Evolutionary conservation across 148 eudicot species (phyloP).

Genomic region (Rhododendron mucronatum): DNA sequence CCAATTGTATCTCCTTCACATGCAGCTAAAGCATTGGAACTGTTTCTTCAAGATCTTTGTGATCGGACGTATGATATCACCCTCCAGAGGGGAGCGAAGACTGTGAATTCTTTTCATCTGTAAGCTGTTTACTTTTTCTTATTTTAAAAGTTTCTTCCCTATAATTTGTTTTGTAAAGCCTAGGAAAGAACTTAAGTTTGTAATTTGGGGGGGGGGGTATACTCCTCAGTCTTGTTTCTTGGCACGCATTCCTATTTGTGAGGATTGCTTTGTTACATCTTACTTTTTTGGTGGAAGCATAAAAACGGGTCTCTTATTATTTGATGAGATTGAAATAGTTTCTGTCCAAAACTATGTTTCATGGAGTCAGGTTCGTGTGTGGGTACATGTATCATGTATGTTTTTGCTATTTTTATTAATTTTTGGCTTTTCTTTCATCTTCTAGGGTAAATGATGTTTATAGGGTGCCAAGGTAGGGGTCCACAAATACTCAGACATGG

Average conservation of each 20-base stretch:
- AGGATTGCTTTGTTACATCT: neutral
- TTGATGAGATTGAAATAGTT: neutral
- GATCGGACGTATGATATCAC: slow-evolving; percentile 95
- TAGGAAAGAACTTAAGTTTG: neutral
- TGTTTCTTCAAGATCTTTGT: slow-evolving; percentile 95
- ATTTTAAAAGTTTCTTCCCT: neutral
- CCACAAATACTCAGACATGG: neutral
- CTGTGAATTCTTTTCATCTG: slow-evolving; percentile 88
- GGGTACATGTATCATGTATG: neutral
- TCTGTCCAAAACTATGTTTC: neutral
- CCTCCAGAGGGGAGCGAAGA: slow-evolving; percentile 89
- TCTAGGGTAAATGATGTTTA: neutral
- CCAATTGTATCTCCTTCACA: neutral
- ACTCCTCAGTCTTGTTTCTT: neutral
- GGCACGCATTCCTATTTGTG: neutral
- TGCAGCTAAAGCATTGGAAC: slow-evolving; percentile 97
- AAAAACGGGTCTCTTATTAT: neutral
- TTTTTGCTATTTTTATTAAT: neutral
- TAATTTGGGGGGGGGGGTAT: neutral
- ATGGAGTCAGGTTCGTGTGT: neutral
- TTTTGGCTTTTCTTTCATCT: neutral
- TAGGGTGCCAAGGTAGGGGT: neutral
- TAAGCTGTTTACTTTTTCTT: slow-evolving; percentile 33
- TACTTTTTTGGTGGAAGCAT: neutral
- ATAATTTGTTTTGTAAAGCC: neutral